Evolutionary conservation across 371 early-diverging fungal species (phyloP).

Genomic region (Catenaria anguillulae): DNA sequence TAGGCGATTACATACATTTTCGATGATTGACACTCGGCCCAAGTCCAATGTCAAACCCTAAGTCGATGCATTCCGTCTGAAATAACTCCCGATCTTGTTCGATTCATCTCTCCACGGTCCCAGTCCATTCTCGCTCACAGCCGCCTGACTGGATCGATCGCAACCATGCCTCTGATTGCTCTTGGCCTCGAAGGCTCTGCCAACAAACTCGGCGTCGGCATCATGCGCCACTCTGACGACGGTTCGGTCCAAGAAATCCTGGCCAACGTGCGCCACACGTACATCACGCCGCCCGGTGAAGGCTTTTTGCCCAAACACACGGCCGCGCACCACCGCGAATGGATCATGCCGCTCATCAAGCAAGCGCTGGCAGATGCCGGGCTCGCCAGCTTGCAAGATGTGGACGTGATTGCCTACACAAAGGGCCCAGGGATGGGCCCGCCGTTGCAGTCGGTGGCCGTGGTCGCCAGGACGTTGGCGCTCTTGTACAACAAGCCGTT

Average conservation of each 20-base stretch:
- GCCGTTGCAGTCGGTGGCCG: conserved; percentile 82
- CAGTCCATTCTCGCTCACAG: too few relatives aligned
- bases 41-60: too few relatives aligned
- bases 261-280: conserved; percentile 88
- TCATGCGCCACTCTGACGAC: conserved; percentile 61
- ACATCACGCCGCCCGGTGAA: conserved; percentile 92
- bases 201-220: conserved; percentile 98
- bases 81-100: too few relatives aligned
- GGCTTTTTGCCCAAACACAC: conserved; percentile 97
- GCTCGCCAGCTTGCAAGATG: conserved; percentile 52
- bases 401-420: conserved; percentile 93
- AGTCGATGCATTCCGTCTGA: too few relatives aligned
- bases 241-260: conserved; percentile 42
- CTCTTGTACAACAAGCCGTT: conserved; percentile 86
- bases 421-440: conserved; percentile 98
- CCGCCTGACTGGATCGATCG: too few relatives aligned
- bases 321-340: conserved; percentile 85
- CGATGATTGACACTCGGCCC: too few relatives aligned
- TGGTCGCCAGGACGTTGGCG: conserved; percentile 89
- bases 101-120: too few relatives aligned
- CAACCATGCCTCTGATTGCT: too few relatives aligned
- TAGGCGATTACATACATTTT: too few relatives aligned
- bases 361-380: conserved; percentile 66
- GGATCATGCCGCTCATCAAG: conserved; percentile 61
- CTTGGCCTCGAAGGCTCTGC: conserved; percentile 95